Evolutionary conservation across 2,329 filamentous ascomycete genomes (phyloP), one percentile per base, ranked within the genome.

Genomic region (Fusarium dlaminii): DNA sequence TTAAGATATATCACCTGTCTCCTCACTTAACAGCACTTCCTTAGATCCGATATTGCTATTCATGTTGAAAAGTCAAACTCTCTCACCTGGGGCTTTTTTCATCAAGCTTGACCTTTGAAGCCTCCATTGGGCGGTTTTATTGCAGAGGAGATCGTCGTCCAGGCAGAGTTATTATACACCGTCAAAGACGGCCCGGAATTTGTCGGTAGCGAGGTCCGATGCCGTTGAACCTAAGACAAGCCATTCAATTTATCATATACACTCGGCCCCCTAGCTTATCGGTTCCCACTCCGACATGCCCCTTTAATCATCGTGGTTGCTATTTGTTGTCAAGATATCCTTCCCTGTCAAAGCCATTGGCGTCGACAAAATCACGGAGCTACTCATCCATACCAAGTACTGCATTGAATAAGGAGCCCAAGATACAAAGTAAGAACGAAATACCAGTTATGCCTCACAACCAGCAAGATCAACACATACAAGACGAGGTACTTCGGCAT

Each of bases 401-500:
- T 30, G 59, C 48, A 30, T n/a, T 37, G 29, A 60, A 66, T 30
- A 42, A 63, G 40, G 39, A 51, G 34, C 30, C 24, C 11, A 29
- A 40, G 20, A 49, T 37, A 15, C 63, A 61, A 27, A 29, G n/a
- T 34, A 43, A 27, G 29, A 54, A 34, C 61, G 20, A 42, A 22
- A 36, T 46, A 15, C 39, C 66, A 61, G 46, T 52, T 42, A 75
- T 74, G 70, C 61, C 76, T 62, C 56, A 75, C 32, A 55, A 42
- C 22, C 64, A 52, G 18, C 63, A 75, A 68, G 72, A 73, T 24
- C 46, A 69, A 12, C 81, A 82, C 43, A 27, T 81, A n/a, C 88
- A 90, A 76, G 88, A 90, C 74, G 83, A 86, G 55, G 83, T 86
- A 70, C 84, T 89, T 48, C 80, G 80, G 55, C 83, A 83, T 69